Evolutionary conservation across 345 rosid genomes (phyloP).

Genomic region (Melastoma malabathricum): DNA sequence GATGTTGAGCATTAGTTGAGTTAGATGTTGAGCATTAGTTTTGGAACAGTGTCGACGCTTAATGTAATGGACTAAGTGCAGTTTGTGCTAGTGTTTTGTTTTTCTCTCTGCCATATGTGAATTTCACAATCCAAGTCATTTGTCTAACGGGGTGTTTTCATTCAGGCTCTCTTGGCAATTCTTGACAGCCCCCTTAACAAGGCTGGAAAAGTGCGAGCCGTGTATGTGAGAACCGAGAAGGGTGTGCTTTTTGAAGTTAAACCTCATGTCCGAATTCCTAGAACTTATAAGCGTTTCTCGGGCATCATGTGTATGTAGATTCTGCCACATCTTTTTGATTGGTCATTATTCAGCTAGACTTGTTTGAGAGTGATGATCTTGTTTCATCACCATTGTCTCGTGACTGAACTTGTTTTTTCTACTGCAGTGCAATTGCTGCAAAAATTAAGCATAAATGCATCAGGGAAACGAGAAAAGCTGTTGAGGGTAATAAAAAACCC

Average conservation of each 20-base stretch:
- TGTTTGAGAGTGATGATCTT: background rate
- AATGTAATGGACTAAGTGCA: too few relatives aligned
- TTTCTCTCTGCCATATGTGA: too few relatives aligned
- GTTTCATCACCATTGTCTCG: too few relatives aligned
- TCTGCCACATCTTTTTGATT: background rate
- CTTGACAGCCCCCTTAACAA: constrained; percentile 77
- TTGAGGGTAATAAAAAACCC: constrained; percentile 70
- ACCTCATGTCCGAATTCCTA: constrained; percentile 77
- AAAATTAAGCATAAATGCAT: constrained; percentile 60
- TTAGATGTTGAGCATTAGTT: too few relatives aligned
- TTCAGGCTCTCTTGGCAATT: constrained; percentile 64
- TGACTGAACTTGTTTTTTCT: constrained; percentile 2
- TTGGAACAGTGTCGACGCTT: too few relatives aligned
- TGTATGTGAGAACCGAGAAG: constrained; percentile 71
- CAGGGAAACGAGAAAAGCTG: constrained; percentile 73
- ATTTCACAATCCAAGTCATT: too few relatives aligned
- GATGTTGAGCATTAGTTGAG: too few relatives aligned
- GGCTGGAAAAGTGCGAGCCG: constrained; percentile 72
- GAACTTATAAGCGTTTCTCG: constrained; percentile 73
- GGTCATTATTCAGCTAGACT: background rate
- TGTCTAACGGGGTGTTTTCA: background rate
- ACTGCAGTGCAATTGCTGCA: constrained; percentile 82
- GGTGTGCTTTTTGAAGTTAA: constrained; percentile 83
- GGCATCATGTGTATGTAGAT: constrained; percentile 68
- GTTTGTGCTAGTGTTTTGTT: too few relatives aligned